These are phyloP conservation scores for Rhynchosporium agropyri DNA, from an alignment of 2,329 filamentous ascomycete species.

Conservation along the genomic window DNA sequence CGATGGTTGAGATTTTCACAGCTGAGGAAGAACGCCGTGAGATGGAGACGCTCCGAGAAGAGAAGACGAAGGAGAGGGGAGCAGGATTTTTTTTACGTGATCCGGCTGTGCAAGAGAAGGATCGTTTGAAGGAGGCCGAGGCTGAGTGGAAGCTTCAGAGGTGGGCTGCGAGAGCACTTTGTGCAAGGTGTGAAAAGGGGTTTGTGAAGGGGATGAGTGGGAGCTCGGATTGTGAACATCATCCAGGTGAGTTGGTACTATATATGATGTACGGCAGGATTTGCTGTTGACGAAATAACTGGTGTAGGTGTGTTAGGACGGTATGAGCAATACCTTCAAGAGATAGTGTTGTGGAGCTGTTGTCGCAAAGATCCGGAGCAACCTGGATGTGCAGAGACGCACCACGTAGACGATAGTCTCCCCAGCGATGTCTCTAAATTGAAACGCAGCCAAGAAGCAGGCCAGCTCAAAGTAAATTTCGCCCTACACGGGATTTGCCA, in stretches of 20 bases:
- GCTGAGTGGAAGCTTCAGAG: background rate
- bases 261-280: background rate
- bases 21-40: background rate
- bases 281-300: background rate
- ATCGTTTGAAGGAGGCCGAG: background rate
- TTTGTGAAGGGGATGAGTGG: constrained; percentile 1
- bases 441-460: background rate
- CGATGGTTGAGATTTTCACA: background rate
- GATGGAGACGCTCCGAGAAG: background rate
- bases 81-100: background rate
- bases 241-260: background rate
- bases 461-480: background rate
- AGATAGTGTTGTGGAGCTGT: background rate
- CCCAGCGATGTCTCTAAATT: background rate
- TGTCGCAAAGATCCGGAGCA: background rate
- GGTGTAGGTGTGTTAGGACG: background rate
- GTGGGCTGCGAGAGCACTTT: background rate
- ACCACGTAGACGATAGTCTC: background rate
- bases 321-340: background rate
- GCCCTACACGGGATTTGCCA: background rate
- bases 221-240: background rate
- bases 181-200: background rate
- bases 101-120: background rate
- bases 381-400: background rate
- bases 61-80: background rate